A percentile compares a stretch with the other conserved stretches of the same genome.
phyloP scores from a whole-genome alignment of 352 stramenopile genomes.

The Elongisporangium undulatum region DNA sequence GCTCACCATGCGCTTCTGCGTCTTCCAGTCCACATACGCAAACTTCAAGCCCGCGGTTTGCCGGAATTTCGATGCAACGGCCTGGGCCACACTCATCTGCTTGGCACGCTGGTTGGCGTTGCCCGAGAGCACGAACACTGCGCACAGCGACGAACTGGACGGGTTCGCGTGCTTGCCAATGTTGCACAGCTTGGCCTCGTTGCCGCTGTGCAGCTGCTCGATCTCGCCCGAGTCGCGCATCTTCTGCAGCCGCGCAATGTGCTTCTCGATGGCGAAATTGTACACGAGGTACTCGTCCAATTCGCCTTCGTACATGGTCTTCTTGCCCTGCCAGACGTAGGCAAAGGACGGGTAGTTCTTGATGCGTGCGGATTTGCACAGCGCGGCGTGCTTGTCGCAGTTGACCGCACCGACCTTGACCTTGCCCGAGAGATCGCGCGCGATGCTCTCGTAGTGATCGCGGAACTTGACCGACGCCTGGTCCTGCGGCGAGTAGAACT shows the following conservation, averaged over 20 bases:
- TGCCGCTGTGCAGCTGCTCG: conserved; percentile 67
- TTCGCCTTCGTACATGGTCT: conserved; percentile 46
- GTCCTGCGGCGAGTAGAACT: conserved; percentile 70
- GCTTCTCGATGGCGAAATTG: conserved; percentile 82
- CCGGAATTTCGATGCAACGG: conserved; percentile 62
- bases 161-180: conserved; percentile 57
- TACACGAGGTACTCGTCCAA: conserved; percentile 78
- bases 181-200: conserved; percentile 76
- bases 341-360: conserved; percentile 46
- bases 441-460: conserved; percentile 55
- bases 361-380: conserved; percentile 46
- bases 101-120: conserved; percentile 28
- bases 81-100: conserved; percentile 49
- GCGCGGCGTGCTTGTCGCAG: conserved; percentile 53
- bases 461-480: conserved; percentile 54
- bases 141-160: conserved; percentile 48
- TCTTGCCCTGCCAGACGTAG: conserved; percentile 65
- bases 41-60: conserved; percentile 56
- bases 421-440: conserved; percentile 58
- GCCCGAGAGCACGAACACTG: conserved; percentile 65
- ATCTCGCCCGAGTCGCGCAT: conserved; percentile 63
- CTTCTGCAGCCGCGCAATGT: conserved; percentile 61
- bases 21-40: conserved; percentile 74
- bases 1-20: conserved; percentile 41
- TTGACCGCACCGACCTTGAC: conserved; percentile 77